Conservation (phyloP, 495 filamentous ascomycete genomes). For the Cercophora scortea region DNA sequence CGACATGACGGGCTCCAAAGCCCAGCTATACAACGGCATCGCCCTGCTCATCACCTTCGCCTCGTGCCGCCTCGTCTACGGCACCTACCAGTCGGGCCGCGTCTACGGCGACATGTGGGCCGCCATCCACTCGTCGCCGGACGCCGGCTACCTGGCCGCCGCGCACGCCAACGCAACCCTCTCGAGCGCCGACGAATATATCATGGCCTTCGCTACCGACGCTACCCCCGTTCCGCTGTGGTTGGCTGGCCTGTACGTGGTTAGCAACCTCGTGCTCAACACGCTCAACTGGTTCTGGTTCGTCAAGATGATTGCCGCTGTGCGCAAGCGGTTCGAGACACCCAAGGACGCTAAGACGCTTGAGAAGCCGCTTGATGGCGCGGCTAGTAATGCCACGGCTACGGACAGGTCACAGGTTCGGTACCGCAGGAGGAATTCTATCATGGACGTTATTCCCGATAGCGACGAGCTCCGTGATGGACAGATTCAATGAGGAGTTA, state of each 20-base stretch:
- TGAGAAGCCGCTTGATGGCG: neutral
- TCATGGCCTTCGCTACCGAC: conserved; percentile 37
- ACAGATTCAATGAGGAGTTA: conserved; percentile 19
- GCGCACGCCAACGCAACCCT: conserved; percentile 22
- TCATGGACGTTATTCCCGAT: conserved; percentile 25
- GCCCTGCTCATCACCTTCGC: conserved; percentile 69
- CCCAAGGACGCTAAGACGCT: conserved; percentile 31
- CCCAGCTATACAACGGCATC: conserved; percentile 84
- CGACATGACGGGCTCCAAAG: conserved; percentile 74
- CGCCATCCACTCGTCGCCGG: conserved; percentile 40
- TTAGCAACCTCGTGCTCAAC: conserved; percentile 73
- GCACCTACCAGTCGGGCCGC: conserved; percentile 67
- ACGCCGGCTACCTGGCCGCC: conserved; percentile 16
- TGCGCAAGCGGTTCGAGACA: conserved; percentile 82
- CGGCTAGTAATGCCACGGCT: neutral
- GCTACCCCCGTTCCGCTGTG: conserved; percentile 61
- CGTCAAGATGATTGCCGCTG: conserved; percentile 89
- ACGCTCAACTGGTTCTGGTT: conserved; percentile 94
- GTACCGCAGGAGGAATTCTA: conserved; percentile 11
- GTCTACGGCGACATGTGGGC: conserved; percentile 78
- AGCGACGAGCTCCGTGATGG: conserved; percentile 24
- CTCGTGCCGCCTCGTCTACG: conserved; percentile 83
- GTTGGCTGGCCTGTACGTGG: conserved; percentile 70
- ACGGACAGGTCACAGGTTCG: neutral
- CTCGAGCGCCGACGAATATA: conserved; percentile 27